Base-by-base conservation (phyloP, 2,329 filamentous ascomycete genomes). In the Trichoderma brevicompactum region DNA sequence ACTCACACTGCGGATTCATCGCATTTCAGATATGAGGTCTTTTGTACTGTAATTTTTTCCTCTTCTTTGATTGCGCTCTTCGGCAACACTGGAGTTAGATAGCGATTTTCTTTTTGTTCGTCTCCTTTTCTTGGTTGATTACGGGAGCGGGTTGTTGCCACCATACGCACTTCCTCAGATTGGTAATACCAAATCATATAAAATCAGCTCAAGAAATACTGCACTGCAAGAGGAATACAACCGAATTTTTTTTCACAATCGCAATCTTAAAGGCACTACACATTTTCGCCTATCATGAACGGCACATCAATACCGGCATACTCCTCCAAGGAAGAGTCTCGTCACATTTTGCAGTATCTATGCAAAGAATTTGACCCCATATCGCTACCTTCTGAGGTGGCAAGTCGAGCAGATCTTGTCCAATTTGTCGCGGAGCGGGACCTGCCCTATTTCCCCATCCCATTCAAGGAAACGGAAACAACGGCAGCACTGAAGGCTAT, bases 401-500 rank as follows among this genome's bases (percentile, higher is more conserved):
- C 13, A 67, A 68, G 19, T 68, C 65, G 9, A 68, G 74, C 7
- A 68, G 66, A 34, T 34, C 65, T 70, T 41, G 71, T 79, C n/a
- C 66, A 70, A 1, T 79, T 81, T 59, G 74, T 73, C 0, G 74
- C 76, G 12, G 66, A 70, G 3, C 74, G 73, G 15, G 76, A 80
- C 67, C 69, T 68, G 58, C 77, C 78, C 0, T 82, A 81, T 67
- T 82, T 82, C 38, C 80, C 80, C 0, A 81, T 80, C 12, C 80
- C 80, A 0, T 80, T 82, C 70, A 81, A 82, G 53, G 80, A 82
- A 68, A 81, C 79, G 0, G 80, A 82, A 66, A 74, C 78, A 3
- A 72, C 74, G 1, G 79, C 79, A 7, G 80, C 80, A 0, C 68
- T 82, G 17, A 82, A 82, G 65, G 79, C 79, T 0, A 69, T 82